A percentile compares a stretch with the other conserved stretches of the same genome.
These are phyloP conservation scores for Rhodosporidiobolus sp. DNA, from an alignment of 768 basidiomycete genomes.

Conservation along the genomic window DNA sequence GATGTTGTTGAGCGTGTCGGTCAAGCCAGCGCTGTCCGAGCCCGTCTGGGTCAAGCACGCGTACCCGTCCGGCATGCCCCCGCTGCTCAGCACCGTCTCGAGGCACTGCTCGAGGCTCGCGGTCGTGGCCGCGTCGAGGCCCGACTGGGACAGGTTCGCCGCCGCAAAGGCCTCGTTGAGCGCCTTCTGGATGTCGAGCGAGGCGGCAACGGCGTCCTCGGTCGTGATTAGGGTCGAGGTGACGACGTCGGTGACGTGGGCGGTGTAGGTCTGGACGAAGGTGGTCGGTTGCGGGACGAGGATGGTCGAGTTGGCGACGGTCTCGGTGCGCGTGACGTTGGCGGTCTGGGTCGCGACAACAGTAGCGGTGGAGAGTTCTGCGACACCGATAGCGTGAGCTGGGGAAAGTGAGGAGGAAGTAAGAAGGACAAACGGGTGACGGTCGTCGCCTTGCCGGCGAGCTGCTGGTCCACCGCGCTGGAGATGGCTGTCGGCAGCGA, in stretches of 20 bases:
- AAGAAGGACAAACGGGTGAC: conserved; percentile 19
- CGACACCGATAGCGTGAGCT: not conserved
- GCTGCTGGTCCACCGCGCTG: conserved; percentile 21
- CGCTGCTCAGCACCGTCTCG: conserved; percentile 27
- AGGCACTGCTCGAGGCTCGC: conserved; percentile 36
- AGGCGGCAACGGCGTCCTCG: conserved; percentile 12
- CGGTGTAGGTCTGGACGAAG: conserved; percentile 14
- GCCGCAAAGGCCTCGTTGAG: conserved; percentile 40
- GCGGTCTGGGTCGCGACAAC: conserved; percentile 38
- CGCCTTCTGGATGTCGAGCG: conserved; percentile 36
- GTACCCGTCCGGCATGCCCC: conserved; percentile 41
- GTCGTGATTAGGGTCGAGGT: conserved; percentile 33
- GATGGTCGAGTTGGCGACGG: conserved; percentile 15
- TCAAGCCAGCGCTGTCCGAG: conserved; percentile 28
- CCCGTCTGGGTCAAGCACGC: conserved; percentile 37
- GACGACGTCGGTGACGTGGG: conserved; percentile 12
- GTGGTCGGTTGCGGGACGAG: conserved; percentile 23
- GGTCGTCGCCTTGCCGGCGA: conserved; percentile 3
- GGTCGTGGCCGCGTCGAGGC: conserved; percentile 27
- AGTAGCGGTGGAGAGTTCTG: conserved; percentile 42
- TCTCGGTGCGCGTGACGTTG: conserved; percentile 49
- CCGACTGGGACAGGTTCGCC: conserved; percentile 34
- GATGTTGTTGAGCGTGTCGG: conserved; percentile 36
- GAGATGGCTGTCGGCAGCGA: not conserved
- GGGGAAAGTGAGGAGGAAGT: not conserved